Percentiles rank a stretch among this genome's conserved stretches.
These are phyloP conservation scores for Pleurotus pulmonarius DNA, from an alignment of 768 basidiomycete species.

Conservation along the genomic window DNA sequence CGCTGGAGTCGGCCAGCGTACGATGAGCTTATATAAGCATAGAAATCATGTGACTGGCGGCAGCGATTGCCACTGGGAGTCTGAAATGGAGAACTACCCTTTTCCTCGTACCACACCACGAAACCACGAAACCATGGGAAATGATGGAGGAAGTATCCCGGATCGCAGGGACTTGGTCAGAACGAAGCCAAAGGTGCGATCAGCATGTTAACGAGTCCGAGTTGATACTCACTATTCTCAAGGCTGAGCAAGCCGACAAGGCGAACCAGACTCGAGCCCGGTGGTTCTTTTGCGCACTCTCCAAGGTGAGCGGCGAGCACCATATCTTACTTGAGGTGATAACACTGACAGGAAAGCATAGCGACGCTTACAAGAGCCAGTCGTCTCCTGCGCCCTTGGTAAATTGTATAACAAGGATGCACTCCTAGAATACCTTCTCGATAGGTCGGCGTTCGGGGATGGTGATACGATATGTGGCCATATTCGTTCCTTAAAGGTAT, in stretches of 20 bases:
- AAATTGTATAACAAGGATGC: constrained; percentile 97
- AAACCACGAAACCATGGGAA: constrained; percentile 55
- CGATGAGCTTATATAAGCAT: too few relatives aligned
- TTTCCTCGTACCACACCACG: background rate
- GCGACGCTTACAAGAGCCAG: constrained; percentile 82
- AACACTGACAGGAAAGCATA: constrained; percentile 21
- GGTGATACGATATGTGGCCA: constrained; percentile 92
- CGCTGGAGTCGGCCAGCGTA: too few relatives aligned
- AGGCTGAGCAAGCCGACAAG: constrained; percentile 87
- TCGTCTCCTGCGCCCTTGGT: constrained; percentile 89
- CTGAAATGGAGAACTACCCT: too few relatives aligned
- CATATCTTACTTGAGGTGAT: background rate
- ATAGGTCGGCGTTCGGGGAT: constrained; percentile 82
- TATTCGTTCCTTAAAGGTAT: constrained; percentile 84
- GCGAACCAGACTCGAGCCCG: constrained; percentile 83
- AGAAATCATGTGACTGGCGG: too few relatives aligned
- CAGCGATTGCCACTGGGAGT: too few relatives aligned
- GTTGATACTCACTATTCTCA: background rate
- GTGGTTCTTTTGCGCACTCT: constrained; percentile 94
- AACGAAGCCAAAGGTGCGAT: constrained; percentile 62
- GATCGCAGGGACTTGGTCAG: constrained; percentile 78
- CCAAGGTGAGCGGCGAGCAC: constrained; percentile 59
- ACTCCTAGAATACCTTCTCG: constrained; percentile 84
- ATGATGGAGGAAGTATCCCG: constrained; percentile 87
- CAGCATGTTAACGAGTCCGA: background rate